These are phyloP conservation scores for Penicillium lividum DNA, from an alignment of 495 filamentous ascomycete species.

Conservation along the genomic window DNA sequence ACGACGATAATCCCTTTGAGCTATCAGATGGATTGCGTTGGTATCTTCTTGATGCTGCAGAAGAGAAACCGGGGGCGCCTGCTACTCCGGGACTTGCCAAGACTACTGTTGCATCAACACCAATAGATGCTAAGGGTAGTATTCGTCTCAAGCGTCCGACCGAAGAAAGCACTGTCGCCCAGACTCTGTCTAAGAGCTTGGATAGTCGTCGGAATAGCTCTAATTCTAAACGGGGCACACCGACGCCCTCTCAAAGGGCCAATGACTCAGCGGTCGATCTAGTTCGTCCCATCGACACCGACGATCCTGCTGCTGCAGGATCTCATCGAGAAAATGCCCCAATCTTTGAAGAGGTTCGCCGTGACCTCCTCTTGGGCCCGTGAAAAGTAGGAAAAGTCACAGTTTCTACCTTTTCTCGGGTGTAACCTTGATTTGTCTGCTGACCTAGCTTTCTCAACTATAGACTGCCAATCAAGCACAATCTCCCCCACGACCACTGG, in stretches of 20 bases:
- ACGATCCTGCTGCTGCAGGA: constrained; percentile 7
- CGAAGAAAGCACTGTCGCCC: constrained; percentile 62
- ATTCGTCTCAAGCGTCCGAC: constrained; percentile 57
- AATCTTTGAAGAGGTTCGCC: constrained; percentile 54
- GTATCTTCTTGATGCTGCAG: constrained; percentile 90
- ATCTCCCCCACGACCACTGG: constrained; percentile 5
- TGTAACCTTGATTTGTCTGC: constrained; percentile 4
- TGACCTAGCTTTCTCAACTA: constrained; percentile 5
- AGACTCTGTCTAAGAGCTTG: constrained; percentile 80
- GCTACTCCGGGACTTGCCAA: constrained; percentile 85
- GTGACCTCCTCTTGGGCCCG: constrained; percentile 47
- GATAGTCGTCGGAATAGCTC: constrained; percentile 88
- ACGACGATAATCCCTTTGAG: constrained; percentile 97
- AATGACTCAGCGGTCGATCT: constrained; percentile 42
- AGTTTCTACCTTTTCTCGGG: constrained; percentile 27
- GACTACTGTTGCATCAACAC: constrained; percentile 85
- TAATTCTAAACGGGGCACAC: constrained; percentile 67
- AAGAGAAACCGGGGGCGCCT: constrained; percentile 95
- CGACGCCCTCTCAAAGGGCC: constrained; percentile 34
- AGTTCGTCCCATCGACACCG: constrained; percentile 35
- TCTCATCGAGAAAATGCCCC: constrained; percentile 39
- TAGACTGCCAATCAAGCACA: constrained; percentile 10
- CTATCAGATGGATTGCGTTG: constrained; percentile 93
- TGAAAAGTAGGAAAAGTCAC: constrained; percentile 35
- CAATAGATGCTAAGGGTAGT: constrained; percentile 80